Percentiles rank a stretch among this genome's conserved stretches.
These are phyloP conservation scores for Triglochin maritima DNA, from an alignment of 106 monocot genomes.

Conservation along the genomic window DNA sequence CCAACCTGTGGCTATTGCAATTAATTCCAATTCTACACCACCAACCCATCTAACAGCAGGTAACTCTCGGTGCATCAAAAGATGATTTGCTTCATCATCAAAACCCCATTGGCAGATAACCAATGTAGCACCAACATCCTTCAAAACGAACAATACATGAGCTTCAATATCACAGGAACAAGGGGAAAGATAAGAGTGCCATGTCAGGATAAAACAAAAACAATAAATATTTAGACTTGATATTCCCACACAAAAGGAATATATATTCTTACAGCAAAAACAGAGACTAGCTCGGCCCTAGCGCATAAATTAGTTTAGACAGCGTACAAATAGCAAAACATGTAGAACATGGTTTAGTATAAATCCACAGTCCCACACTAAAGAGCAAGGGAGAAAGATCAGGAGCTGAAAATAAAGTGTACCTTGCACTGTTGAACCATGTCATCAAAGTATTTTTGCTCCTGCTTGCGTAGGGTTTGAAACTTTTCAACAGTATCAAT, in stretches of 20 bases:
- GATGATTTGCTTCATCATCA: slow-evolving; percentile 99
- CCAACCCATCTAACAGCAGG: slow-evolving; percentile 99
- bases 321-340: too few species aligned
- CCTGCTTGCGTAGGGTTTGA: slow-evolving; percentile 73
- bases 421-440: slow-evolving; percentile 99
- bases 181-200: not conserved
- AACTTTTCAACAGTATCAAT: slow-evolving; percentile 98
- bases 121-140: slow-evolving; percentile 97
- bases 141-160: slow-evolving; percentile 2
- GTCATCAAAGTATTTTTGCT: slow-evolving; percentile 88
- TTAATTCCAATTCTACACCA: slow-evolving; percentile 96
- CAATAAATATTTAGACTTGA: not conserved
- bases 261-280: not conserved
- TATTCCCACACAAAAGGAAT: not conserved
- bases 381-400: not conserved
- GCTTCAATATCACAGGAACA: not conserved
- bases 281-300: too few species aligned
- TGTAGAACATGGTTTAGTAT: too few species aligned
- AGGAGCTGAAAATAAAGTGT: not conserved
- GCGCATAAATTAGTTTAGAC: too few species aligned
- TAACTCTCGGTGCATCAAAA: slow-evolving; percentile 91
- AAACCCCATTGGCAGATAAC: slow-evolving; percentile 99
- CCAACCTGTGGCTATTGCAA: slow-evolving; percentile 96
- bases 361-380: not conserved
- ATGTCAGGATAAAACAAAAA: not conserved